These are phyloP conservation scores for Pilatotrama ljubarskyi DNA, from an alignment of 768 basidiomycete genomes.

Conservation along the genomic window DNA sequence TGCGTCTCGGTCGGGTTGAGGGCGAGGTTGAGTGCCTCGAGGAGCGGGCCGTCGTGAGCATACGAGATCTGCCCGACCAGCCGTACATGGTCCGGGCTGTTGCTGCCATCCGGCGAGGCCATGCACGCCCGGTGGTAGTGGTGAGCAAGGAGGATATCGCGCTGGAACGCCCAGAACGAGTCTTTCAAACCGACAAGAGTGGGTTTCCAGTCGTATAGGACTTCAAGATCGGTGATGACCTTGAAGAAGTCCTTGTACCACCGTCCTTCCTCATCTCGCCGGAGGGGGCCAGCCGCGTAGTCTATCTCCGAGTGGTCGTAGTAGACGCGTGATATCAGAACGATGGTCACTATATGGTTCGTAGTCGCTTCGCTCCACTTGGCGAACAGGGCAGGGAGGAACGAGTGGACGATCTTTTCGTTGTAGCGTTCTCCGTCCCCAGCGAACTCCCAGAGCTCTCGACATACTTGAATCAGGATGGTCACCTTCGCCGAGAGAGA, in stretches of 20 bases:
- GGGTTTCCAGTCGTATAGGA: constrained; percentile 83
- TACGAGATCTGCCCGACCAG: constrained; percentile 78
- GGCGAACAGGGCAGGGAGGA: constrained; percentile 84
- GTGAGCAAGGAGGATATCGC: constrained; percentile 87
- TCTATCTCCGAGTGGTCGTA: constrained; percentile 80
- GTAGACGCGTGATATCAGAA: constrained; percentile 89
- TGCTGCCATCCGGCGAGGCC: constrained; percentile 33
- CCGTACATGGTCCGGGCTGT: constrained; percentile 49
- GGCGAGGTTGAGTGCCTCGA: constrained; percentile 92
- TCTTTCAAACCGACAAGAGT: constrained; percentile 86
- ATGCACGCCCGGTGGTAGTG: constrained; percentile 76
- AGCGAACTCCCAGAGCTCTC: constrained; percentile 95
- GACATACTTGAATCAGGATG: constrained; percentile 94
- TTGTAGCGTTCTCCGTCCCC: constrained; percentile 95
- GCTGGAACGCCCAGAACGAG: constrained; percentile 88
- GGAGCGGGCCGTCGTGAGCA: constrained; percentile 93
- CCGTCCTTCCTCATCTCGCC: constrained; percentile 67
- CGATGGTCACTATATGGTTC: constrained; percentile 92
- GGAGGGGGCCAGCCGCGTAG: constrained; percentile 81
- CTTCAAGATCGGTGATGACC: constrained; percentile 90
- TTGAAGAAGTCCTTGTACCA: constrained; percentile 98
- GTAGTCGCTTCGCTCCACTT: constrained; percentile 85
- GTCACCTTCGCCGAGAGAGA: constrained; percentile 90
- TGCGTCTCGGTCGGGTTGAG: constrained; percentile 93
- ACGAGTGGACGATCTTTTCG: constrained; percentile 97